Evolutionary conservation across 1,284 basidiomycete species (phyloP).

Genomic region (Leccinum solheimii): DNA sequence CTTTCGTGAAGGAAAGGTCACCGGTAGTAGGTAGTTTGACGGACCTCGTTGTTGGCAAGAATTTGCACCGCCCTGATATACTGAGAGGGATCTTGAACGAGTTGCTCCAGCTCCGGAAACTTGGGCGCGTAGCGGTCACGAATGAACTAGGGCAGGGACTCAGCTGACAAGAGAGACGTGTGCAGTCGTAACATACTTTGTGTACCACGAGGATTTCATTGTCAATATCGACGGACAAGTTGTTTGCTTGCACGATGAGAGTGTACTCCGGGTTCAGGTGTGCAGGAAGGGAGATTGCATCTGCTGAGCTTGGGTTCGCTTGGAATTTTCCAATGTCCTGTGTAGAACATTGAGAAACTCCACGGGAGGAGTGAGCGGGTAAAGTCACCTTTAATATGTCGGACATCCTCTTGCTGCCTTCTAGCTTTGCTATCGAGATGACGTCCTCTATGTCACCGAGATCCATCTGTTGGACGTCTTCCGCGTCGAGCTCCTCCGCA

Average conservation of each 20-base stretch:
- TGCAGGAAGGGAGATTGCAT: conserved; percentile 76
- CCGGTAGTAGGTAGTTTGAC: conserved; percentile 13
- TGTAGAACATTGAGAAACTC: background rate
- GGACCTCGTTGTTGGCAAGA: conserved; percentile 81
- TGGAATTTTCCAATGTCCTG: conserved; percentile 91
- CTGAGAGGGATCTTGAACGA: conserved; percentile 89
- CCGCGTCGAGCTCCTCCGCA: conserved; percentile 89
- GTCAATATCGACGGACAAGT: conserved; percentile 96
- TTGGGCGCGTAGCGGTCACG: conserved; percentile 96
- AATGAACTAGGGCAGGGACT: conserved; percentile 64
- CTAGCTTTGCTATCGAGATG: conserved; percentile 83
- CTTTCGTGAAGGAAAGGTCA: background rate
- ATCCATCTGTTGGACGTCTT: conserved; percentile 93
- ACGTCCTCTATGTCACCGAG: conserved; percentile 83
- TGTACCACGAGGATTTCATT: conserved; percentile 97
- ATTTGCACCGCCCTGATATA: conserved; percentile 91
- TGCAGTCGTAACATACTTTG: conserved; percentile 63
- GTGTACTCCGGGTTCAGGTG: conserved; percentile 96
- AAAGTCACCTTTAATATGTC: conserved; percentile 76
- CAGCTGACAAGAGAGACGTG: conserved; percentile 26
- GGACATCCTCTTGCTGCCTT: conserved; percentile 80
- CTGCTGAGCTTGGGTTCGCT: conserved; percentile 71
- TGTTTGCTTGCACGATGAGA: conserved; percentile 96
- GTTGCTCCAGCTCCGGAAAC: conserved; percentile 96
- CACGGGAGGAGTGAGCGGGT: background rate